These are phyloP conservation scores for Globisporangium splendens DNA, from an alignment of 352 stramenopile genomes.

Conservation along the genomic window DNA sequence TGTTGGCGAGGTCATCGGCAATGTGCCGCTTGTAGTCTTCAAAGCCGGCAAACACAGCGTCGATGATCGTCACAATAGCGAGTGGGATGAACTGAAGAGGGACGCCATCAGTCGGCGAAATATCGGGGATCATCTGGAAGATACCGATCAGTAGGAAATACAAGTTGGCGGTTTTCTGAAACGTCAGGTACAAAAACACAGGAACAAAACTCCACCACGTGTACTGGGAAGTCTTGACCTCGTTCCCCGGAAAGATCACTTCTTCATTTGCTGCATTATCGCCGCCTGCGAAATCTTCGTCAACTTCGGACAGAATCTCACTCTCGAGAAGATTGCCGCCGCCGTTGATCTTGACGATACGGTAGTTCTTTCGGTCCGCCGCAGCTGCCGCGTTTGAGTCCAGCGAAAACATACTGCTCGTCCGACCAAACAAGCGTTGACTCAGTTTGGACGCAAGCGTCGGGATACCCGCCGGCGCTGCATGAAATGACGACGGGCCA, in stretches of 20 bases:
- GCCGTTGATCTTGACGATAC: conserved; percentile 73
- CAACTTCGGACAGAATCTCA: conserved; percentile 17
- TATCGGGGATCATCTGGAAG: conserved; percentile 82
- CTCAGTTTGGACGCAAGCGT: conserved; percentile 33
- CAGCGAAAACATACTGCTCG: conserved; percentile 58
- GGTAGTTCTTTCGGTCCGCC: conserved; percentile 44
- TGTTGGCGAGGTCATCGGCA: conserved; percentile 74
- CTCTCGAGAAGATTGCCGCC: conserved; percentile 10
- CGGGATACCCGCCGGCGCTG: conserved; percentile 2
- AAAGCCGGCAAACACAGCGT: conserved; percentile 77
- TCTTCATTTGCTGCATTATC: conserved; percentile 8
- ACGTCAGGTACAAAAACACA: conserved; percentile 84
- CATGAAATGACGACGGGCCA: conserved; percentile 14
- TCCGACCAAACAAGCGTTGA: conserved; percentile 26
- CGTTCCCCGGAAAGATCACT: conserved; percentile 62
- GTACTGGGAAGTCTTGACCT: conserved; percentile 85
- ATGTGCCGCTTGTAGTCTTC: conserved; percentile 85
- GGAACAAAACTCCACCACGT: conserved; percentile 88
- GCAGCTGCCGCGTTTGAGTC: conserved; percentile 33
- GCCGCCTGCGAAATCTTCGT: not conserved
- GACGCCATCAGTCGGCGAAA: conserved; percentile 77
- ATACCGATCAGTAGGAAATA: conserved; percentile 89
- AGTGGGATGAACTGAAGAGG: conserved; percentile 83
- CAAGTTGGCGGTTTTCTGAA: conserved; percentile 86
- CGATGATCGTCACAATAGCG: conserved; percentile 78